A percentile compares a stretch with the other conserved stretches of the same genome.
Evolutionary conservation across 2,329 filamentous ascomycete genomes (phyloP).

Genomic region (Xylariaceae sp.): DNA sequence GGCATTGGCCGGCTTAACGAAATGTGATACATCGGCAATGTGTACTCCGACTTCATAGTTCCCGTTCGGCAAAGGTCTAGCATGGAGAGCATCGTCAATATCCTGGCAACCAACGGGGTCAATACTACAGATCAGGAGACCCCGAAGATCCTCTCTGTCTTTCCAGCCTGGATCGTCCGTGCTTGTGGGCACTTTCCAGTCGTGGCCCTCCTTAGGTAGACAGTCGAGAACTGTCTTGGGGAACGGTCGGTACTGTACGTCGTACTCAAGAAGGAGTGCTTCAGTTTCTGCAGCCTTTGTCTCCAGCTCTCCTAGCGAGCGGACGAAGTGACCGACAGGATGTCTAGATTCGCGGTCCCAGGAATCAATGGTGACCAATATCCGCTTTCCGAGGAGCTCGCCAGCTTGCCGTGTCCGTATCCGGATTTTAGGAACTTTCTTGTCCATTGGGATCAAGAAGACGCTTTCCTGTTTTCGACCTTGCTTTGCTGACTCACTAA

Average conservation of each 20-base stretch:
- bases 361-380: conserved; percentile 90
- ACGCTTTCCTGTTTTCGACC: conserved; percentile 89
- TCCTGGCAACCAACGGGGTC: conserved; percentile 96
- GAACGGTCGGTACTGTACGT: conserved; percentile 97
- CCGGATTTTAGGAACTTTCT: conserved; percentile 93
- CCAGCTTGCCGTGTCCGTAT: conserved; percentile 89
- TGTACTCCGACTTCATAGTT: conserved; percentile 97
- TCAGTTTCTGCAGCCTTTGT: conserved; percentile 98
- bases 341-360: conserved; percentile 96
- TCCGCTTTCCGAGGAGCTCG: conserved; percentile 87
- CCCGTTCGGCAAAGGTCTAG: conserved; percentile 82
- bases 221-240: conserved; percentile 95
- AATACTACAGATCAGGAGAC: conserved; percentile 93
- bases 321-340: conserved; percentile 90
- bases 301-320: conserved; percentile 90
- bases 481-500: conserved; percentile 73
- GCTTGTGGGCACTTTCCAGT: conserved; percentile 88
- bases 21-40: conserved; percentile 99
- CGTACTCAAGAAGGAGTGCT: conserved; percentile 89
- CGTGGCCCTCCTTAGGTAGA: conserved; percentile 86
- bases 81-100: conserved; percentile 96
- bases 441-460: conserved; percentile 97
- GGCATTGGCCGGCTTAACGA: conserved; percentile 94
- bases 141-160: conserved; percentile 81
- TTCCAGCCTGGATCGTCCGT: conserved; percentile 85